Conservation (phyloP, 495 filamentous ascomycete genomes). For the Friedmanniomyces simplex region DNA sequence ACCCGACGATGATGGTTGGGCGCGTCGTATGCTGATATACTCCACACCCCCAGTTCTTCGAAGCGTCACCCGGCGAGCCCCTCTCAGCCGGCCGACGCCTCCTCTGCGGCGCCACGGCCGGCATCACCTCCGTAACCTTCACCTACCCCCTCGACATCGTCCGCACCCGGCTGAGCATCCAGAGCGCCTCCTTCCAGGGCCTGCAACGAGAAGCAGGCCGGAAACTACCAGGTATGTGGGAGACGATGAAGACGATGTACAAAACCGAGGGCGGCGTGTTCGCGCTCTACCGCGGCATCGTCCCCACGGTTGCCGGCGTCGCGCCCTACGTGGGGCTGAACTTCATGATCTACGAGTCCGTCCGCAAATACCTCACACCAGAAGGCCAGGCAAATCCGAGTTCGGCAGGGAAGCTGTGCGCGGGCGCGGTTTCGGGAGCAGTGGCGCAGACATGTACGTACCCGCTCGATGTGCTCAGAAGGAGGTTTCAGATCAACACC, state of each 20-base stretch:
- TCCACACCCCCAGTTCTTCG: slow-evolving; percentile 50
- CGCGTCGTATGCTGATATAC: no score
- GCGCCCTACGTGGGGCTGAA: slow-evolving; percentile 95
- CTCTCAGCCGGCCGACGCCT: slow-evolving; percentile 61
- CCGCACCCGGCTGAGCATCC: slow-evolving; percentile 87
- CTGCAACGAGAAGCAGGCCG: slow-evolving; percentile 42
- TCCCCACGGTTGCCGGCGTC: slow-evolving; percentile 89
- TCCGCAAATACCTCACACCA: slow-evolving; percentile 72
- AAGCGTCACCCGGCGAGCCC: slow-evolving; percentile 55
- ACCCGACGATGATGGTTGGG: slow-evolving; percentile 3
- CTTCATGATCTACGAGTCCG: slow-evolving; percentile 93
- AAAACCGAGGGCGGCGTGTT: slow-evolving; percentile 74
- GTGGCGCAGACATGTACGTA: slow-evolving; percentile 97
- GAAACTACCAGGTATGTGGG: slow-evolving; percentile 88
- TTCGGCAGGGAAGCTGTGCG: slow-evolving; percentile 67
- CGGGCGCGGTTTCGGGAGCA: slow-evolving; percentile 87
- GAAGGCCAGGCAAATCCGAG: slow-evolving; percentile 80
- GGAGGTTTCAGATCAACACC: slow-evolving; percentile 96
- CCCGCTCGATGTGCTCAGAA: slow-evolving; percentile 95
- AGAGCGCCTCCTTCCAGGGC: slow-evolving; percentile 84
- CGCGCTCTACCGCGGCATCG: slow-evolving; percentile 82
- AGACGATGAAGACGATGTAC: slow-evolving; percentile 73
- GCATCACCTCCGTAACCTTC: slow-evolving; percentile 80
- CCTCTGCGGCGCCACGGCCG: slow-evolving; percentile 76
- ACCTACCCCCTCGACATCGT: slow-evolving; percentile 91